Percentiles rank a stretch among this genome's conserved stretches.
Evolutionary conservation across 2,329 filamentous ascomycete genomes (phyloP).

Genomic region (Fusarium nisikadoi): DNA sequence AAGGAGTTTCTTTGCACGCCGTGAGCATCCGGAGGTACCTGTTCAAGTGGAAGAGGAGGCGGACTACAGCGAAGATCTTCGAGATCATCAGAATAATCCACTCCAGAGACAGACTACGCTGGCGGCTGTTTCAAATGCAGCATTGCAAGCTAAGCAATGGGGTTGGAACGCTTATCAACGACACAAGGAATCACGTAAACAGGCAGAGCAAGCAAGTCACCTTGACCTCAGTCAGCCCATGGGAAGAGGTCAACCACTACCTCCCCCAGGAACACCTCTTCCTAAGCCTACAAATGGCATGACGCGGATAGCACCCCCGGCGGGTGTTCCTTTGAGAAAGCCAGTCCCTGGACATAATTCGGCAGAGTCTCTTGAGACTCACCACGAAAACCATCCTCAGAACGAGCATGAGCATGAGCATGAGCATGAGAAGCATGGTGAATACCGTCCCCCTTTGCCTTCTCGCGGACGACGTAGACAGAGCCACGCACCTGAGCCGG

Average conservation of each 20-base stretch:
- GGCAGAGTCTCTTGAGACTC: conserved; percentile 41
- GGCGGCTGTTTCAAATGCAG: conserved; percentile 65
- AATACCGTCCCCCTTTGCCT: conserved; percentile 44
- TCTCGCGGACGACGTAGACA: conserved; percentile 53
- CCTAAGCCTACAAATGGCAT: conserved; percentile 71
- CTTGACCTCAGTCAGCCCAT: conserved; percentile 74
- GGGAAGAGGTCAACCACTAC: conserved; percentile 83
- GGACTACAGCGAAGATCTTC: conserved; percentile 45
- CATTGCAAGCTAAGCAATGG: conserved; percentile 67
- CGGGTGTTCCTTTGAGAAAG: conserved; percentile 72
- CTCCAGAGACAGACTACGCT: conserved; percentile 56
- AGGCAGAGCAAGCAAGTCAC: conserved; percentile 46
- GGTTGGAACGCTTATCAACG: conserved; percentile 67
- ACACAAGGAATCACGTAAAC: conserved; percentile 56
- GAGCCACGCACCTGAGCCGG: conserved; percentile 49
- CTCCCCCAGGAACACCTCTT: conserved; percentile 82
- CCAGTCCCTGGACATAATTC: conserved; percentile 56
- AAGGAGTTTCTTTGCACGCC: conserved; percentile 54
- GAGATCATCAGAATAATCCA: conserved; percentile 49
- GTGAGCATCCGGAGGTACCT: conserved; percentile 52
- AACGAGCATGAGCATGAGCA: conserved; percentile 26
- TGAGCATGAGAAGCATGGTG: conserved; percentile 23
- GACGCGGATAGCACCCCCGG: conserved; percentile 64
- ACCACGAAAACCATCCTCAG: conserved; percentile 43
- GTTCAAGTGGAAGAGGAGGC: conserved; percentile 49